Conservation (phyloP, 1,284 basidiomycete genomes). For the Agroathelia rolfsii region DNA sequence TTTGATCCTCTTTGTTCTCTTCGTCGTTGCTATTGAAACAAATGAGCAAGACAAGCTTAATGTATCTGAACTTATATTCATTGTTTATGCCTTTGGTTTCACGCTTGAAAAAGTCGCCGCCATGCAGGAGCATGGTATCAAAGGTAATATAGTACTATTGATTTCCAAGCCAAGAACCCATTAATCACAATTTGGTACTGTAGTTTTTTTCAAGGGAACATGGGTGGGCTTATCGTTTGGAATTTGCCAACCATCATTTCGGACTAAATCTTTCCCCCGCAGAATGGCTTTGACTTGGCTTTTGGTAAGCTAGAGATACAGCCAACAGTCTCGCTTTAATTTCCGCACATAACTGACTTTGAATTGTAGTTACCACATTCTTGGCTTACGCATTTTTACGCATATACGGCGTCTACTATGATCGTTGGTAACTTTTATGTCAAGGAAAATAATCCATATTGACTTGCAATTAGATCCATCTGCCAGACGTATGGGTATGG, state of each 20-base stretch:
- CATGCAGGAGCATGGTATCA: constrained; percentile 89
- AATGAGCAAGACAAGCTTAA: constrained; percentile 56
- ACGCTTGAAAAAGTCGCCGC: constrained; percentile 87
- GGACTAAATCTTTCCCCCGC: constrained; percentile 6
- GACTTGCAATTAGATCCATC: constrained; percentile 32
- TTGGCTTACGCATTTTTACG: constrained; percentile 66
- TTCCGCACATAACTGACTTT: constrained; percentile 14
- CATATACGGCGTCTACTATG: constrained; percentile 64
- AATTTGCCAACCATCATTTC: background rate
- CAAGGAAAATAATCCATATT: no score
- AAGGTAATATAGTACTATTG: constrained; percentile 45
- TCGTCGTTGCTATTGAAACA: constrained; percentile 74
- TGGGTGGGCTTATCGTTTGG: constrained; percentile 43
- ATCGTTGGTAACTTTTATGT: no score
- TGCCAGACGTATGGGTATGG: constrained; percentile 58
- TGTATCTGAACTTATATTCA: constrained; percentile 59
- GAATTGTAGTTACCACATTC: constrained; percentile 57
- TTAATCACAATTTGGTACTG: constrained; percentile 19
- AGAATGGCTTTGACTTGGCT: constrained; percentile 87
- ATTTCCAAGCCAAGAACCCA: constrained; percentile 3
- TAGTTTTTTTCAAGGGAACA: constrained; percentile 75
- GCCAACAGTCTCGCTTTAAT: background rate
- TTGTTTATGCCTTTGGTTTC: constrained; percentile 82
- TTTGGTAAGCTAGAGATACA: constrained; percentile 54
- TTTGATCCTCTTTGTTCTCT: constrained; percentile 73